Evolutionary conservation across 192 early-diverging fungal species (phyloP), one percentile per base, ranked within the genome.

Genomic region (Mortierella antarctica): DNA sequence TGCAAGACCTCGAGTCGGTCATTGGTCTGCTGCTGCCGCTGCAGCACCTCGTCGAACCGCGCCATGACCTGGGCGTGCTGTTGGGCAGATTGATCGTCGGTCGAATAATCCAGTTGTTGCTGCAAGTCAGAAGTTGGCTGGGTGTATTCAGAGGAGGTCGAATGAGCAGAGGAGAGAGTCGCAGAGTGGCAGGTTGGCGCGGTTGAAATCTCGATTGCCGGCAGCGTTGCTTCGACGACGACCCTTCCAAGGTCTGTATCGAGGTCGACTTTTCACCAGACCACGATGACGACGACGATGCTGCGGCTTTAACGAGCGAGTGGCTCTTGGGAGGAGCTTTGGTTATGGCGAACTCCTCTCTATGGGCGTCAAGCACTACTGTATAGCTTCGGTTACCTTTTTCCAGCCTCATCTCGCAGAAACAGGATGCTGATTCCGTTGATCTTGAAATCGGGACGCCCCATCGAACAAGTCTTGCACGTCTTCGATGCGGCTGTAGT

Each of bases 21-120:
- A 41, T 53, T 54, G 23, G 58, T 46, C 13, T 44, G 46, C 40
- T 59, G 68, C 39, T 70, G 58, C 58, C 68, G n/a, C 39, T 61
- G n/a, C 7, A 61, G 17, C 39, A 46, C 18, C 10, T 65, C 64
- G 15, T 65, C 64, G 6, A 49, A 41, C 64, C n/a, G 49, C 8
- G 52, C 31, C 64, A 54, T 65, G 8, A 45, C 23, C 52, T 65
- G 64, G 0, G n/a, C 20, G 20, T 65, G 64, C 9, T 65, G 15
- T 10, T 58, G 31, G 57, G 39, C 64, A 10, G 52, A 65, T 31
- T 55, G 23, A 10, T 31, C 7, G 9, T 65, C 41, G 51, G 64
- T 55, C 6, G 64, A 65, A 5, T 20, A 52, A 6, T 48, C 50
- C 0, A 54, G 49, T n/a, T 65, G 50, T 7, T 2, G 10, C 52